Conservation (phyloP, 2,329 filamentous ascomycete species). For the Beauveria bassiana region DNA sequence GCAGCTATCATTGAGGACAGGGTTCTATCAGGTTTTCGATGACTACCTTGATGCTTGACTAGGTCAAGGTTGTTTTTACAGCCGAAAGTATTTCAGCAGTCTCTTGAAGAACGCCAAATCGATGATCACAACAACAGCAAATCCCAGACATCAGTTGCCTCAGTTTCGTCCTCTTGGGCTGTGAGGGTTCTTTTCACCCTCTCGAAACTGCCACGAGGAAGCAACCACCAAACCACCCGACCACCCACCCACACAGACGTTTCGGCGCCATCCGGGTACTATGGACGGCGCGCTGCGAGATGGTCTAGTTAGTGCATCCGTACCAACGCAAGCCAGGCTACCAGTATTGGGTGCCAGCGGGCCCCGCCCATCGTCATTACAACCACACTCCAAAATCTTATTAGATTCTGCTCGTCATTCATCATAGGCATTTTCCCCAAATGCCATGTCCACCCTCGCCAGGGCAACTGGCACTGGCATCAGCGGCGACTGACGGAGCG, state of each 20-base stretch:
- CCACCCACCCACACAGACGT: not conserved
- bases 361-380: slow-evolving; percentile 7
- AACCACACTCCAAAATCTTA: slow-evolving; percentile 1
- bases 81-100: too few relatives aligned
- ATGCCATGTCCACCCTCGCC: slow-evolving; percentile 4
- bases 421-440: not conserved
- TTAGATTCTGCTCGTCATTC: slow-evolving; percentile 1
- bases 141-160: not conserved
- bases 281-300: not conserved
- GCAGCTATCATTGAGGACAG: not conserved
- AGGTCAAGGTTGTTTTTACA: too few relatives aligned
- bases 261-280: not conserved
- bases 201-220: not conserved
- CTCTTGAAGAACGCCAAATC: too few relatives aligned
- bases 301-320: not conserved
- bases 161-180: not conserved
- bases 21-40: not conserved
- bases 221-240: not conserved
- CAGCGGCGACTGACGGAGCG: not conserved
- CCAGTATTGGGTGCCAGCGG: not conserved
- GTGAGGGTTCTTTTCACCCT: not conserved
- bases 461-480: not conserved
- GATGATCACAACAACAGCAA: not conserved
- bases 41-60: not conserved
- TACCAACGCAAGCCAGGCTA: not conserved